Percentiles rank a stretch among this genome's conserved stretches.
Evolutionary conservation across 305 asterid species (phyloP).

Genomic region (Fraxinus baroniana): DNA sequence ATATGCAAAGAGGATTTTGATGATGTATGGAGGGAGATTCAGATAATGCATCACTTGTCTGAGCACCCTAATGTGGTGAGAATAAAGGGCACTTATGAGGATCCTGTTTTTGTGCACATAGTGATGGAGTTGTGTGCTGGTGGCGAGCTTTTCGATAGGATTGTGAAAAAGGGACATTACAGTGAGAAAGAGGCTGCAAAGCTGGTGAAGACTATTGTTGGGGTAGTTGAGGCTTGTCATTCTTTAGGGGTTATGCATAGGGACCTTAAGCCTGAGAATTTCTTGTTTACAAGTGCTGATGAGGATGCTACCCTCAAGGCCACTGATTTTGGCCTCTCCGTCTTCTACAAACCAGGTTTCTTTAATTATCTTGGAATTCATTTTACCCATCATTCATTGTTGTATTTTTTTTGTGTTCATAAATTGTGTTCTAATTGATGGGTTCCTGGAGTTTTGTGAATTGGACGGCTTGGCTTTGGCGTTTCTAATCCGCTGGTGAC

Average conservation of each 20-base stretch:
- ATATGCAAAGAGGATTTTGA: neutral
- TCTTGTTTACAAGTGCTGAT: neutral
- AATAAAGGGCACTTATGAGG: neutral
- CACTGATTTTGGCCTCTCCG: neutral
- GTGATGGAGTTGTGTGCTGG: neutral
- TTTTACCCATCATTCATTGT: neutral
- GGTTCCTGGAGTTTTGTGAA: neutral
- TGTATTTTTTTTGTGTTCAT: neutral
- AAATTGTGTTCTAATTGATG: neutral
- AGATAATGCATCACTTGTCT: conserved; percentile 1
- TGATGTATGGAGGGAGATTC: neutral
- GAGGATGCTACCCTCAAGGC: conserved; percentile 1
- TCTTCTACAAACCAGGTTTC: neutral
- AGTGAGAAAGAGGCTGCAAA: neutral
- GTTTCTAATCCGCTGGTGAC: neutral
- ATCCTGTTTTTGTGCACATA: neutral
- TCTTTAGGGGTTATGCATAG: neutral
- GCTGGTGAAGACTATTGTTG: neutral
- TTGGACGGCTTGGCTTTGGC: neutral
- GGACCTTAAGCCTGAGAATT: conserved; percentile 2
- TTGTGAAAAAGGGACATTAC: neutral
- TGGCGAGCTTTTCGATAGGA: neutral
- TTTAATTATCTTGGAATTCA: neutral
- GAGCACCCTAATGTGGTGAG: neutral
- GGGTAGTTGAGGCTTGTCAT: neutral